Percentiles rank a stretch among this genome's conserved stretches.
phyloP scores from a whole-genome alignment of 441 rosid genomes.

The Croton laevigatus region DNA sequence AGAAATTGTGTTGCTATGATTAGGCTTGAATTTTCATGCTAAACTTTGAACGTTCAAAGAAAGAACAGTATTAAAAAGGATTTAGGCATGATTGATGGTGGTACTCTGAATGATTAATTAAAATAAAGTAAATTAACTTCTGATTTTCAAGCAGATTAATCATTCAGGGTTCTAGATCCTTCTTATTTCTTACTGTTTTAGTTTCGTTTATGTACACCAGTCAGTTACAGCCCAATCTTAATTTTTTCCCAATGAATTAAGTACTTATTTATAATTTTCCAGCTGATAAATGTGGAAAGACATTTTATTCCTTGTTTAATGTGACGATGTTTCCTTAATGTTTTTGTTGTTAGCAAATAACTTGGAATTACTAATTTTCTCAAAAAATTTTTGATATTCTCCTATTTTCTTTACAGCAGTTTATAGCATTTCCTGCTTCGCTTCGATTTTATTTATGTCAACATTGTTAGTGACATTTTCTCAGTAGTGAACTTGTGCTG shows the following conservation, averaged over 20 bases:
- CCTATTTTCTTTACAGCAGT: not conserved
- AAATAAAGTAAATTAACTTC: constrained; percentile 11
- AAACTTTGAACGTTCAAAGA: too few species aligned
- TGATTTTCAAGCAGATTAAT: not conserved
- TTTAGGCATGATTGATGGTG: too few species aligned
- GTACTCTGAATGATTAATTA: too few species aligned
- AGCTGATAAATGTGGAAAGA: not conserved
- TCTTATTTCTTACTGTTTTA: not conserved
- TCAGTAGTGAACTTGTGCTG: not conserved
- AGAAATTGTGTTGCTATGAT: too few species aligned
- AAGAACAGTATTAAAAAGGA: too few species aligned
- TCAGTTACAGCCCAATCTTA: not conserved
- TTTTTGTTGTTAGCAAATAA: not conserved
- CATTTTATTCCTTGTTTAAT: not conserved
- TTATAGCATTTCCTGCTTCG: not conserved
- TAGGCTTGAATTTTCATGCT: too few species aligned
- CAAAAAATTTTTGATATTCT: not conserved
- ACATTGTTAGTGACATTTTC: not conserved
- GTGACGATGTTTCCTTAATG: not conserved
- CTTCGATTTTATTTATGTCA: not conserved
- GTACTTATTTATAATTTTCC: not conserved
- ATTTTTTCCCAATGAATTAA: not conserved
- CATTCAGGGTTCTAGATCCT: not conserved
- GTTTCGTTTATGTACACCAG: not conserved
- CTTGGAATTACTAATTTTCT: not conserved